These are phyloP conservation scores for Blastobotrys proliferans DNA, from an alignment of 1,139 yeast species.

Conservation along the genomic window DNA sequence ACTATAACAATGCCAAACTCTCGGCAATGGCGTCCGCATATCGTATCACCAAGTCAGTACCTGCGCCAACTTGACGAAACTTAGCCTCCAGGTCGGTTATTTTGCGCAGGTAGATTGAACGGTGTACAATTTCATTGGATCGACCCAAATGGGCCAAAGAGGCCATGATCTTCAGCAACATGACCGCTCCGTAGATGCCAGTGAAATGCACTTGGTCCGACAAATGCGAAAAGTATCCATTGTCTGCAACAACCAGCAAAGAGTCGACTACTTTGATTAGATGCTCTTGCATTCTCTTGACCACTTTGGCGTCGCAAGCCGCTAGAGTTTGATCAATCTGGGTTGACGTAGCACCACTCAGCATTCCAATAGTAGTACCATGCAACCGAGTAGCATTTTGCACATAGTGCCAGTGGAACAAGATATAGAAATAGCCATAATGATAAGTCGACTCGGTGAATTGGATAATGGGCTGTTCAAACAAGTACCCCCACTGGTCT, in stretches of 20 bases:
- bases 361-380: constrained; percentile 11
- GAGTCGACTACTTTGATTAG: constrained; percentile 44
- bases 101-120: constrained; percentile 12
- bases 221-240: constrained; percentile 61
- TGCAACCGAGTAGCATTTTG: constrained; percentile 15
- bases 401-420: constrained; percentile 35
- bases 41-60: constrained; percentile 24
- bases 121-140: constrained; percentile 13
- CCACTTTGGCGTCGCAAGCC: constrained; percentile 19
- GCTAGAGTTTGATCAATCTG: constrained; percentile 21
- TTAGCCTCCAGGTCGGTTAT: constrained; percentile 15
- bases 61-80: constrained; percentile 22
- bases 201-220: constrained; percentile 65
- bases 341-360: constrained; percentile 9
- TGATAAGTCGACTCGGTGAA: constrained; percentile 73
- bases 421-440: constrained; percentile 55
- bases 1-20: constrained; percentile 11
- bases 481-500: constrained; percentile 66
- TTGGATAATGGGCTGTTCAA: constrained; percentile 70
- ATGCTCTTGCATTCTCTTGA: constrained; percentile 33
- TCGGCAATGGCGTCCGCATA: constrained; percentile 24
- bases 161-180: constrained; percentile 38
- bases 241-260: constrained; percentile 46
- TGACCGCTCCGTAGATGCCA: constrained; percentile 48
- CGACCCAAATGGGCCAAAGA: constrained; percentile 15